Base-by-base conservation (phyloP, 2,329 filamentous ascomycete species). In the Colletotrichum sp. region DNA sequence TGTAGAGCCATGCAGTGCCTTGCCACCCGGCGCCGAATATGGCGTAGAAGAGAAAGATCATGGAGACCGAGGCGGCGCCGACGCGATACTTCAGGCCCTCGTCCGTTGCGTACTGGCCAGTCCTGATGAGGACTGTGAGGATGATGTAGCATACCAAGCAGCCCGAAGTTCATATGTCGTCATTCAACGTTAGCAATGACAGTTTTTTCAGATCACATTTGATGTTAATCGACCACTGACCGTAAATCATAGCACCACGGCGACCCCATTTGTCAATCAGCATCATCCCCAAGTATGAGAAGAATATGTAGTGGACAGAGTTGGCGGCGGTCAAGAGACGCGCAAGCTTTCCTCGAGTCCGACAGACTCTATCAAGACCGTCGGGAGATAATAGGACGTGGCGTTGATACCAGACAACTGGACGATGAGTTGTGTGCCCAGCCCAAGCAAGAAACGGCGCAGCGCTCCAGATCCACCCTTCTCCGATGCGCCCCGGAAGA, bases 21-120 rank as follows among this genome's bases (percentile, higher is more conserved):
- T 61, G 57, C 27, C 57, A 61, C 0, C 57, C 27, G 31, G 57
- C 31, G 0, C 27, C 57, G 2, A 61, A 61, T 2, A 34, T 31
- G 29, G 27, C 31, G 57, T 61, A 31, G n/a, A 61, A 33, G 1
- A 61, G 57, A 0, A 61, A 61, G 27, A 61, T 61, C 57, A 61
- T 61, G 0, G 57, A 31, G 0, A 61, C 57, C 16, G 57, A 31
- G 15, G 31, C 27, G 0, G 57, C 27, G 0, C 57, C 57, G 0
- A 34, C 31, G 27, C 57, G 18, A 1, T 61, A 33, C 31, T 33
- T 61, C 29, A 61, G n/a, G 0, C n/a, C 57, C 4, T 61, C 57
- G 6, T 61, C 57, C 31, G 57, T 34, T n/a, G 57, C 31, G 31
- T 61, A 61, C 21, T 61, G 57, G 4, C 57, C 57, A 15, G 57